phyloP scores from a whole-genome alignment of 139 green algal species.

The Haematococcus lacustris region DNA sequence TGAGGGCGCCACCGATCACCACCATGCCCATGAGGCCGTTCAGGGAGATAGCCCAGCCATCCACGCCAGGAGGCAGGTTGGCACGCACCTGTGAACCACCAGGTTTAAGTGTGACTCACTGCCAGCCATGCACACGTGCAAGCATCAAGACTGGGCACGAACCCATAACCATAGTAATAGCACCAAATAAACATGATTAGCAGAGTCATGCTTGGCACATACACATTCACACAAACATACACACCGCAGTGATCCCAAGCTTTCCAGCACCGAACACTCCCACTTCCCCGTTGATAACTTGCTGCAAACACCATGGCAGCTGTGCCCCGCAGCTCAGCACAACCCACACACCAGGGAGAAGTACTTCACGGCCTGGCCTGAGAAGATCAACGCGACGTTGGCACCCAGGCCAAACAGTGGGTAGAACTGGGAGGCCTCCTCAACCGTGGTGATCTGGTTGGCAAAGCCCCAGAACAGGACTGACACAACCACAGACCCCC shows the following conservation, averaged over 20 bases:
- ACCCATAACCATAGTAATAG: too few species aligned
- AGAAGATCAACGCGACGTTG: slow-evolving; percentile 98
- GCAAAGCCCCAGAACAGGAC: slow-evolving; percentile 99
- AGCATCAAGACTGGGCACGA: too few species aligned
- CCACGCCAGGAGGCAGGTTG: slow-evolving; percentile 86
- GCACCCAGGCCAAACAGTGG: slow-evolving; percentile 96
- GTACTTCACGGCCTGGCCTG: slow-evolving; percentile 90
- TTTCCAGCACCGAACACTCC: too few species aligned
- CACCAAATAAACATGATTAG: too few species aligned
- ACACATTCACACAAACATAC: too few species aligned
- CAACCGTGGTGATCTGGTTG: slow-evolving; percentile 97
- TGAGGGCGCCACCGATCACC: slow-evolving; percentile 79
- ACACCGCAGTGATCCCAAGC: too few species aligned
- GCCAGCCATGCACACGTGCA: too few species aligned
- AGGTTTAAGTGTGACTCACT: too few species aligned
- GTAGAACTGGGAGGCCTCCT: slow-evolving; percentile 99
- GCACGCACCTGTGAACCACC: slow-evolving; percentile 59
- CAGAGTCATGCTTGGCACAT: too few species aligned
- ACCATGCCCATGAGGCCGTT: slow-evolving; percentile 96
- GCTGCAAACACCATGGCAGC: too few species aligned
- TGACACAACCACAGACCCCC: slow-evolving; percentile 97
- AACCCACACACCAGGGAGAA: slow-evolving; percentile 81
- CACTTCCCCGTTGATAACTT: too few species aligned
- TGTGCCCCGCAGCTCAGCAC: too few species aligned
- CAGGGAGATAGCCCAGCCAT: slow-evolving; percentile 94